These are phyloP conservation scores for Ogataea trehaloabstinens DNA, from an alignment of 805 yeast species.

Conservation along the genomic window DNA sequence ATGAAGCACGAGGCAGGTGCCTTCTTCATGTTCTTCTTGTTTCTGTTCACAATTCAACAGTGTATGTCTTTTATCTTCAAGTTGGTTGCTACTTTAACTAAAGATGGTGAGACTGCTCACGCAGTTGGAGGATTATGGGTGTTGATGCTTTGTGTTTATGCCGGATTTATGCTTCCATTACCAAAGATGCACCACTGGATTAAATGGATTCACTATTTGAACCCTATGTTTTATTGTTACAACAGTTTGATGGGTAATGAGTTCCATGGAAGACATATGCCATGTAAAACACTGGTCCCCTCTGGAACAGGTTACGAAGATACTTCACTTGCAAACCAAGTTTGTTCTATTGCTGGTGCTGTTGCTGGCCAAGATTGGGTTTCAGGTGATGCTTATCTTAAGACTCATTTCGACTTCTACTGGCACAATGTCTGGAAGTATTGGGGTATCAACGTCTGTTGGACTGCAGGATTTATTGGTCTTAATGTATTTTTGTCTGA, in stretches of 20 bases:
- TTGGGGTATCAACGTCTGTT: constrained; percentile 46
- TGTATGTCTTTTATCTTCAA: constrained; percentile 54
- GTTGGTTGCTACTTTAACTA: constrained; percentile 50
- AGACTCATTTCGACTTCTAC: constrained; percentile 33
- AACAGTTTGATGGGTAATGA: constrained; percentile 58
- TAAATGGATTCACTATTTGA: constrained; percentile 50
- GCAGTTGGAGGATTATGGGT: constrained; percentile 54
- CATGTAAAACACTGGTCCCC: constrained; percentile 51
- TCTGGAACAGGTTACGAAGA: constrained; percentile 53
- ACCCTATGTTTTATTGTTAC: constrained; percentile 46
- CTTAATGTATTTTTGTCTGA: constrained; percentile 28
- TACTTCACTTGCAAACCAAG: constrained; percentile 37
- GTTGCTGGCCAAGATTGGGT: constrained; percentile 27
- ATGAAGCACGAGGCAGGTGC: constrained; percentile 53
- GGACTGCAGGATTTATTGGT: constrained; percentile 35
- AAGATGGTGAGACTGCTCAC: constrained; percentile 54
- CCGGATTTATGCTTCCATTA: constrained; percentile 46
- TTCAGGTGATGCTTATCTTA: constrained; percentile 36
- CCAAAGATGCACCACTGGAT: constrained; percentile 56
- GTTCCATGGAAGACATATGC: constrained; percentile 51
- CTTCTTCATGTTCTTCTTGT: constrained; percentile 49
- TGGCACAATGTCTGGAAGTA: constrained; percentile 47
- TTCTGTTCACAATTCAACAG: constrained; percentile 40
- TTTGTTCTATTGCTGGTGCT: constrained; percentile 54
- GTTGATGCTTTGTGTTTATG: constrained; percentile 55